A percentile compares a stretch with the other conserved stretches of the same genome.
These are phyloP conservation scores for Neurospora tetraspora DNA, from an alignment of 495 filamentous ascomycete genomes.

Conservation along the genomic window DNA sequence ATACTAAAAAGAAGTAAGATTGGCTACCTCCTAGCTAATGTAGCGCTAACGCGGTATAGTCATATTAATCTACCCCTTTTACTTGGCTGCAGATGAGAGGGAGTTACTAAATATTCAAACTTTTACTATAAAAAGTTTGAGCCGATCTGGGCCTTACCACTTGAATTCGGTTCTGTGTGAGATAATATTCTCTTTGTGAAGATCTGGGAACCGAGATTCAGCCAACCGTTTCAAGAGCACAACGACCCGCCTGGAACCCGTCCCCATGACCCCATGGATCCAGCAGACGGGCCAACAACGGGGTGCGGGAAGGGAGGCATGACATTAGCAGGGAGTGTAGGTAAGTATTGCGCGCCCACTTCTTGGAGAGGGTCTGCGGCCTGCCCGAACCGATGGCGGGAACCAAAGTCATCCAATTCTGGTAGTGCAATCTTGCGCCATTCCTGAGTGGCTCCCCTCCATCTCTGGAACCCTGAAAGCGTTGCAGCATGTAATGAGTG, in stretches of 20 bases:
- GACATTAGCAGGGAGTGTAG: neutral
- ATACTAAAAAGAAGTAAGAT: too few species aligned
- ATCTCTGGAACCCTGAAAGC: neutral
- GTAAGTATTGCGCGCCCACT: neutral
- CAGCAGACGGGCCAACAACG: neutral
- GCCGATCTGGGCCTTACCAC: too few species aligned
- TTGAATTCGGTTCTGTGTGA: neutral
- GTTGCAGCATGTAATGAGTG: neutral
- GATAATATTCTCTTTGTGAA: neutral
- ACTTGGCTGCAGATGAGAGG: too few species aligned
- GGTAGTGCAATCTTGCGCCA: neutral
- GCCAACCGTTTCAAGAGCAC: neutral
- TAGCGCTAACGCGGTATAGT: too few species aligned
- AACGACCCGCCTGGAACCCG: neutral
- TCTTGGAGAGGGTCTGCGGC: neutral
- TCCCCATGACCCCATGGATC: neutral
- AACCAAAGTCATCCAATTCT: neutral
- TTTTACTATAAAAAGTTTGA: too few species aligned
- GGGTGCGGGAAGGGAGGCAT: neutral
- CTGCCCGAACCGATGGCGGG: neutral
- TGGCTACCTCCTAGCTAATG: too few species aligned
- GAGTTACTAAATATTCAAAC: too few species aligned
- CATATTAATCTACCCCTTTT: too few species aligned
- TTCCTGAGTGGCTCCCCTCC: neutral
- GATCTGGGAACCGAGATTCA: neutral